Evolutionary conservation across 2,329 filamentous ascomycete species (phyloP), one percentile per base, ranked within the genome.

Genomic region (Diaporthe sp.): DNA sequence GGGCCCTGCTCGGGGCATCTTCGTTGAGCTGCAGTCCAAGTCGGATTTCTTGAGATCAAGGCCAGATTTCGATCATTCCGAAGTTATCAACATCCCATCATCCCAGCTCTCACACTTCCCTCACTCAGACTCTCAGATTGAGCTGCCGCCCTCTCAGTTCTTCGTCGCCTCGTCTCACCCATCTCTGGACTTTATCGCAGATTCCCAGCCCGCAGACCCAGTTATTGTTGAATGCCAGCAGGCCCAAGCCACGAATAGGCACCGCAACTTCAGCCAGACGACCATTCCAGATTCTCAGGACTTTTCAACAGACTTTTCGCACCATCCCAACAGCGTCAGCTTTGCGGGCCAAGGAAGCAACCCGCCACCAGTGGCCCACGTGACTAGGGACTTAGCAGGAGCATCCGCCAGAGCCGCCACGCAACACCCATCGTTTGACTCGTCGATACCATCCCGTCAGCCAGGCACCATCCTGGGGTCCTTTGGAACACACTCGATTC

Each of bases 251-350:
- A 39, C 27, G 77, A 80, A 35, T 73, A 42, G 42, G 13, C 32
- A 22, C 35, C 2, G 30, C 37, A 32, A 6, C 10, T 30, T 81
- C 50, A 85, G 82, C 72, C 80, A 82, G 70, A 63, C 56, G 6
- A 86, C 84, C 4, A 84, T 88, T 32, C 85, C 85, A 0, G 86
- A 87, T 74, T 88, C 86, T 0, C 85, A 87, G 74, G 85, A 84
- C 44, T 58, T 66, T 12, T 76, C 76, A 1, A 74, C 58, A 8
- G 74, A 50, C 30, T 44, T 74, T 19, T 74, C 61, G n/a, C 61
- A 74, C 32, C 25, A 47, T 35, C 47, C 25, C 39, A 61, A 47
- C 10, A 76, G 32, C 76, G 72, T 8, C 39, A 50, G 47, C n/a
- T 53, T 53, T 17, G 15, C 47, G 8, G 63, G 32, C 22, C 63